A percentile compares a stretch with the other conserved stretches of the same genome.
These are phyloP conservation scores for Erysimum cheiri DNA, from an alignment of 441 rosid genomes.

Conservation along the genomic window DNA sequence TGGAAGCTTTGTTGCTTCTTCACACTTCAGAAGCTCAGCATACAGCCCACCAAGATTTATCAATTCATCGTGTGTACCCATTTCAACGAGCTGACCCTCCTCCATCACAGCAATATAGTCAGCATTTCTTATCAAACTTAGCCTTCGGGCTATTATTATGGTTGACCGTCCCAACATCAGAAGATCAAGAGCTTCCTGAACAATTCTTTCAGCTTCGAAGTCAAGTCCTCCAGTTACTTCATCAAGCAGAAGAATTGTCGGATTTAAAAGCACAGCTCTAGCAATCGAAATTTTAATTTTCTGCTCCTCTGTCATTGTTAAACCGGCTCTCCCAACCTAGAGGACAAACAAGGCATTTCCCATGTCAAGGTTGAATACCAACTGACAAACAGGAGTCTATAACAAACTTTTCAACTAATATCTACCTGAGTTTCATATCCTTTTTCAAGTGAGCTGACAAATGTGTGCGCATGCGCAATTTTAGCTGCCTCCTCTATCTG, in stretches of 20 bases:
- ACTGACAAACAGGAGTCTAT: not conserved
- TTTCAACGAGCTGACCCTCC: constrained; percentile 99
- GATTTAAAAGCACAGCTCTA: constrained; percentile 95
- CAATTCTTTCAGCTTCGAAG: constrained; percentile 94
- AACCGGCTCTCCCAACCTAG: constrained; percentile 96
- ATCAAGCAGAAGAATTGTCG: constrained; percentile 92
- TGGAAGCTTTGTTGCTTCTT: constrained; percentile 98
- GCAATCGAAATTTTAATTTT: constrained; percentile 96
- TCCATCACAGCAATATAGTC: constrained; percentile 99
- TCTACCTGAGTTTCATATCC: constrained; percentile 97
- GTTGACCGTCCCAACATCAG: constrained; percentile 99
- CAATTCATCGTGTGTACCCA: constrained; percentile 98
- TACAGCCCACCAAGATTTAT: constrained; percentile 80
- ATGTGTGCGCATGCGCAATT: constrained; percentile 95
- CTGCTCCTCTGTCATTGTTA: constrained; percentile 88
- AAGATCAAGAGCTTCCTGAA: constrained; percentile 92
- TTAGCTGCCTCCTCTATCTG: constrained; percentile 99
- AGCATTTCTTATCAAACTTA: constrained; percentile 94
- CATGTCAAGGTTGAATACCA: constrained; percentile 15
- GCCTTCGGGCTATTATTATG: constrained; percentile 92
- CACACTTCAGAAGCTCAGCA: constrained; percentile 95
- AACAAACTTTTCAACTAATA: not conserved
- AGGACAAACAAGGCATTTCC: constrained; percentile 36
- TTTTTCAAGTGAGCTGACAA: constrained; percentile 87
- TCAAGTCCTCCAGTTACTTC: constrained; percentile 99